Evolutionary conservation across 2,329 filamentous ascomycete genomes (phyloP), one percentile per base, ranked within the genome.

Genomic region (Thermothelomyces thermophilus): DNA sequence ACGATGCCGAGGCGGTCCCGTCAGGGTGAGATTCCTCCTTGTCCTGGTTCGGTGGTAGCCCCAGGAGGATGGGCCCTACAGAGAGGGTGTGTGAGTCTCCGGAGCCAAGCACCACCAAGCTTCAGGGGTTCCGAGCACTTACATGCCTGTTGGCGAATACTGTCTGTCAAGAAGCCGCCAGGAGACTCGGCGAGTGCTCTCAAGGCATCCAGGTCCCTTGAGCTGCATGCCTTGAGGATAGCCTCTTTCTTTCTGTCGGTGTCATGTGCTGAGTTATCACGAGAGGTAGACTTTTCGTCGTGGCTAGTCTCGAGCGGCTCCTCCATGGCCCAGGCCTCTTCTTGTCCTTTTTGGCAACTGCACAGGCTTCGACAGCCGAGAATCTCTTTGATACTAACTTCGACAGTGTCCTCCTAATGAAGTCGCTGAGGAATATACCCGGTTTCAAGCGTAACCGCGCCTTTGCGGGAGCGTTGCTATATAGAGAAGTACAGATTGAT

Each of bases 101-200:
- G 24, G 24, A 9, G 9, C 24, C 5, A 26, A 26, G 5, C 24
- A 5, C 24, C 24, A 51, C 16, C 14, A 41, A 40, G 14, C 13
- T 7, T 16, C n/a, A 34, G 33, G 40, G 28, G n/a, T 39, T 41
- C 7, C 51, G 13, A 17, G 2, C 7, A 79, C 87, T 69, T 79
- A 94, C 91, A 96, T 58, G 87, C 89, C 66, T 73, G 71, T 62
- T 79, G 78, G 58, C 90, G 84, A 55, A 93, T 67, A 24, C 73
- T 69, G 64, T 90, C 85, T 17, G 73, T 75, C 49, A 88, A 63
- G 55, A 89, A 75, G 16, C 86, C 86, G n/a, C 82, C 84, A 46
- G 73, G 68, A 1, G 80, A 79, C 45, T 77, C 75, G 34, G 85
- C 84, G 53, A 86, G 70, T 11, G 62, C 61, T 53, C 77, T 72